phyloP scores from a whole-genome alignment of 441 rosid species.

The Theobroma grandiflorum region DNA sequence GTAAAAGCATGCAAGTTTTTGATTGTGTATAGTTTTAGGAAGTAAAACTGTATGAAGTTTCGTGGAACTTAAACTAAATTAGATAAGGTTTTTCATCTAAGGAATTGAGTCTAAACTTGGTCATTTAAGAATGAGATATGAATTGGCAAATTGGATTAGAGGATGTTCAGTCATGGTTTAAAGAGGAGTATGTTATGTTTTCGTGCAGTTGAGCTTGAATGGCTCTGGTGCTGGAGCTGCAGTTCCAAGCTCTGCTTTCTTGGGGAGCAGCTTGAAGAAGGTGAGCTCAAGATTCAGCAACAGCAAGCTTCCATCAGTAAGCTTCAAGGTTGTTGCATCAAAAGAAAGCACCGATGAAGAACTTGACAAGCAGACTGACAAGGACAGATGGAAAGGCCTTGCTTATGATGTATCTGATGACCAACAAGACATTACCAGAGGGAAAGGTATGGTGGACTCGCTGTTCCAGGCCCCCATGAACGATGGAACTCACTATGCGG shows the following conservation, averaged over 20 bases:
- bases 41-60: too few species aligned
- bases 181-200: neutral
- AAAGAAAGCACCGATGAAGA: constrained; percentile 52
- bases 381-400: constrained; percentile 88
- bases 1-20: neutral
- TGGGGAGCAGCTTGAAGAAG: constrained; percentile 79
- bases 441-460: constrained; percentile 89
- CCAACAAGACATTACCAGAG: constrained; percentile 94
- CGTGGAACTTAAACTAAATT: too few species aligned
- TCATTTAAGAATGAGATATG: neutral
- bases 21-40: too few species aligned
- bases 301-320: constrained; percentile 47
- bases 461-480: constrained; percentile 91
- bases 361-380: constrained; percentile 66
- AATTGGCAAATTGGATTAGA: neutral
- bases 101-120: neutral
- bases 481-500: constrained; percentile 78
- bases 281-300: constrained; percentile 50
- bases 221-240: constrained; percentile 62
- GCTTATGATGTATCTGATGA: constrained; percentile 78
- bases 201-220: constrained; percentile 75
- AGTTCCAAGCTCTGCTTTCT: constrained; percentile 63
- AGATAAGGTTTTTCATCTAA: neutral
- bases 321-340: constrained; percentile 63
- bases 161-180: neutral